Percentiles rank a stretch among this genome's conserved stretches.
Conservation (phyloP, 2,329 filamentous ascomycete genomes). For the Sclerotinia glacialis region DNA sequence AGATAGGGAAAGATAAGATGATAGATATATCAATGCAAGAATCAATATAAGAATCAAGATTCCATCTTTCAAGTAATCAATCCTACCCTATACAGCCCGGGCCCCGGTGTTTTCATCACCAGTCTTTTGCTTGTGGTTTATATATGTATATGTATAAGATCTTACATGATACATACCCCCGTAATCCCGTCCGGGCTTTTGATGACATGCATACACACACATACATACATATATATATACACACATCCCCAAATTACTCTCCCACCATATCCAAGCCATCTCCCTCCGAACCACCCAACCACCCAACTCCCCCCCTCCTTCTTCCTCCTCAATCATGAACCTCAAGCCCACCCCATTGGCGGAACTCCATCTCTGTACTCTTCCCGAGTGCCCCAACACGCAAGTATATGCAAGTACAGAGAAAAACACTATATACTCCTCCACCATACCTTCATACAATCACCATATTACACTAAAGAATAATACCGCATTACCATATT, state of each 20-base stretch:
- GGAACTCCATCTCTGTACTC: no score
- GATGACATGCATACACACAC: neutral
- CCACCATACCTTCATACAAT: neutral
- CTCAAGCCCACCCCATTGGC: neutral
- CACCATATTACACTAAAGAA: neutral
- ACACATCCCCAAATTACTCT: neutral
- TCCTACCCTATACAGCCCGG: no score
- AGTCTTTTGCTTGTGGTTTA: neutral
- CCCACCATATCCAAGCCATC: neutral
- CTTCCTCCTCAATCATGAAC: no score
- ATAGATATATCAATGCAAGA: no score
- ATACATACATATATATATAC: neutral
- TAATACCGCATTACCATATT: no score
- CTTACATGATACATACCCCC: neutral
- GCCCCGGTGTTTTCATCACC: neutral
- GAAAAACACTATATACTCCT: neutral
- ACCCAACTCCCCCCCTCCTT: no score
- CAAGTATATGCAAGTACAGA: neutral
- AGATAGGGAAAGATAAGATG: no score
- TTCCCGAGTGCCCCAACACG: neutral
- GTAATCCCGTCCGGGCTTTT: neutral
- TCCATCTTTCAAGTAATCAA: neutral
- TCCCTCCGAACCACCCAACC: neutral
- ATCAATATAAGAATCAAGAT: no score
- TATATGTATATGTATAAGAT: neutral